Conservation (phyloP, 2,329 filamentous ascomycete species). For the Falciphora oryzae region DNA sequence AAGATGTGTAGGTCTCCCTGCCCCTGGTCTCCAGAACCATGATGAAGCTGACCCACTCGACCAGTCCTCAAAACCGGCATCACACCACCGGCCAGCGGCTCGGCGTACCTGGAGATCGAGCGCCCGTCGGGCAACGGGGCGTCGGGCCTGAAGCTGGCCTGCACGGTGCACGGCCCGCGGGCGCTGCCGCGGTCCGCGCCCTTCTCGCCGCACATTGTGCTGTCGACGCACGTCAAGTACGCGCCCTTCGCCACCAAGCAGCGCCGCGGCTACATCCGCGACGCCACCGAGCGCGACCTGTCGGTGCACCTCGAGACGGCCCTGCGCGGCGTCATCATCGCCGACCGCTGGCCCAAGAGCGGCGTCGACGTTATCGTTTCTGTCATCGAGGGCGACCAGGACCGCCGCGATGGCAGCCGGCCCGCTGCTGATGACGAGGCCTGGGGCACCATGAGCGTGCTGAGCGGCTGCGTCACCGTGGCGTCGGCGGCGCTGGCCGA, state of each 20-base stretch:
- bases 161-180: conserved; percentile 87
- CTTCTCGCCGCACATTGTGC: conserved; percentile 86
- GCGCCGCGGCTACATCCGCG: conserved; percentile 78
- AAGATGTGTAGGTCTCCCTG: conserved; percentile 68
- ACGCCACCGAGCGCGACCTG: conserved; percentile 80
- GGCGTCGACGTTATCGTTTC: conserved; percentile 93
- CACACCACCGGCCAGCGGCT: conserved; percentile 88
- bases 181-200: conserved; percentile 84
- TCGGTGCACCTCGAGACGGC: conserved; percentile 89
- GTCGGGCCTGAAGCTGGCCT: conserved; percentile 77
- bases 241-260: conserved; percentile 85
- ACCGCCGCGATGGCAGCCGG: conserved; percentile 39
- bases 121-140: conserved; percentile 32
- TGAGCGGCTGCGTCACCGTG: conserved; percentile 89
- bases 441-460: conserved; percentile 86
- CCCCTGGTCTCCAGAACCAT: not conserved
- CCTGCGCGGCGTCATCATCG: conserved; percentile 81
- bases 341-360: conserved; percentile 96
- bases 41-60: conserved; percentile 9
- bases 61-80: conserved; percentile 85
- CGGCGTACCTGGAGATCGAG: conserved; percentile 73
- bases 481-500: conserved; percentile 89
- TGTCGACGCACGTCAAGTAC: conserved; percentile 93
- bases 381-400: conserved; percentile 88
- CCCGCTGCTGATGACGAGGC: conserved; percentile 50